Conservation (phyloP, 768 basidiomycete genomes). For the Tylopilus plumbeoviolaceoides region DNA sequence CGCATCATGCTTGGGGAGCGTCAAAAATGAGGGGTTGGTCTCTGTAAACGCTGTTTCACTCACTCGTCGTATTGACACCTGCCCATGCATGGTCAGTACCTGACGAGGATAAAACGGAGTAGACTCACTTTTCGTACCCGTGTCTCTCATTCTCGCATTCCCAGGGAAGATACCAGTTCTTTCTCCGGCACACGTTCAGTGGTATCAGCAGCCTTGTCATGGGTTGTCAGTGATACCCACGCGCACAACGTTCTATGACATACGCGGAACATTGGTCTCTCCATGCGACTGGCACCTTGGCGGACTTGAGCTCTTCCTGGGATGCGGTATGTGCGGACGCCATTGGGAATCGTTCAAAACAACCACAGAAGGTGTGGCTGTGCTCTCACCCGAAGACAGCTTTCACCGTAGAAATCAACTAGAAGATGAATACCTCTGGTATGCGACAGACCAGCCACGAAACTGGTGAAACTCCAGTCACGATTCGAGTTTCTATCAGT, state of each 20-base stretch:
- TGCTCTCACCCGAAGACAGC: conserved; percentile 1
- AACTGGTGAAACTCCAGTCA: too few species aligned
- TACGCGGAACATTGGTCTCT: conserved; percentile 91
- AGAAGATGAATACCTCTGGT: too few species aligned
- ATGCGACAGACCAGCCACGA: too few species aligned
- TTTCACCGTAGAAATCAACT: too few species aligned
- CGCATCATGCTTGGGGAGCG: conserved; percentile 63
- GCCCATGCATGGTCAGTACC: conserved; percentile 4
- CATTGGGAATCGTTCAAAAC: conserved; percentile 41
- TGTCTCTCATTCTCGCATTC: conserved; percentile 88
- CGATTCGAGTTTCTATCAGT: neutral
- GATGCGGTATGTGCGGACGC: conserved; percentile 76
- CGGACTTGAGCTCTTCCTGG: conserved; percentile 73
- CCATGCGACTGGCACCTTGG: conserved; percentile 76
- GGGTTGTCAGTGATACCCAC: neutral
- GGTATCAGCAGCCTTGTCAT: conserved; percentile 71
- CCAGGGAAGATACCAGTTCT: conserved; percentile 83
- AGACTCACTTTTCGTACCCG: conserved; percentile 73
- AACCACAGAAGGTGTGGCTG: conserved; percentile 16
- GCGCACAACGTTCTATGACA: conserved; percentile 31
- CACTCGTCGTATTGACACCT: conserved; percentile 97
- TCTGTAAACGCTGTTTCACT: conserved; percentile 30
- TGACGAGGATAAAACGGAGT: neutral
- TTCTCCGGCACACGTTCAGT: conserved; percentile 79
- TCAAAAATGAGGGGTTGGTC: neutral